Evolutionary conservation across 495 filamentous ascomycete genomes (phyloP).

Genomic region (Hypoxylon perforatum): DNA sequence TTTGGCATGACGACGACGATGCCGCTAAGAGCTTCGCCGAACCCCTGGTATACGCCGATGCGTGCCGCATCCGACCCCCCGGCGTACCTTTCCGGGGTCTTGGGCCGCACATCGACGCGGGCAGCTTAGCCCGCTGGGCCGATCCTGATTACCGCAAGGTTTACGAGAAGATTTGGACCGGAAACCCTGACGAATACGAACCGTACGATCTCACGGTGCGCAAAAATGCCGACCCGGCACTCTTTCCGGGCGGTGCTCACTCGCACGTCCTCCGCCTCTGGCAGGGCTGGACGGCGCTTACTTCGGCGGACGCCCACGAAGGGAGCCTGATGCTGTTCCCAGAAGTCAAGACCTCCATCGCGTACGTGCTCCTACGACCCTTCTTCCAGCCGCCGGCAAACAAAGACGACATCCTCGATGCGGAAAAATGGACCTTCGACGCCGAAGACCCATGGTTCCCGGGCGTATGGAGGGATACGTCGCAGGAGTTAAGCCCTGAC

Average conservation of each 20-base stretch:
- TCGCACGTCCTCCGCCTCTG: constrained; percentile 32
- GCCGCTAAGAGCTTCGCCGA: constrained; percentile 4
- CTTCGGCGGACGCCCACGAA: constrained; percentile 17
- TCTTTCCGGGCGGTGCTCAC: constrained; percentile 19
- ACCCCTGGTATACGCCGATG: constrained; percentile 8
- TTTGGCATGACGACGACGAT: constrained; percentile 9
- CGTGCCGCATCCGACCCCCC: constrained; percentile 8
- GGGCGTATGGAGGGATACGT: constrained; percentile 9
- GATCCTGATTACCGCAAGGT: constrained; percentile 28
- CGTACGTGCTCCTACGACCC: constrained; percentile 29
- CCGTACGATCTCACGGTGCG: constrained; percentile 18
- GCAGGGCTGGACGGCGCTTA: constrained; percentile 42
- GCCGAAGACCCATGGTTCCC: constrained; percentile 24
- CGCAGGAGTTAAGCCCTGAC: constrained; percentile 8
- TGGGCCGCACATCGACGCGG: constrained; percentile 30
- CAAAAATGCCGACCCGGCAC: constrained; percentile 17
- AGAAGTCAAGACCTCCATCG: constrained; percentile 19
- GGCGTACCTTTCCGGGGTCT: constrained; percentile 26
- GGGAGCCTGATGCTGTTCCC: constrained; percentile 31
- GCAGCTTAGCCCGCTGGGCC: constrained; percentile 30
- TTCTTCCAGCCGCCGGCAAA: constrained; percentile 27
- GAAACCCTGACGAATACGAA: constrained; percentile 25
- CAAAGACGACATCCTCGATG: constrained; percentile 18
- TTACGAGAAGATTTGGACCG: constrained; percentile 30
- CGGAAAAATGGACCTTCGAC: constrained; percentile 25